phyloP scores from a whole-genome alignment of 1,284 basidiomycete species.

The Trametes pubescens region DNA sequence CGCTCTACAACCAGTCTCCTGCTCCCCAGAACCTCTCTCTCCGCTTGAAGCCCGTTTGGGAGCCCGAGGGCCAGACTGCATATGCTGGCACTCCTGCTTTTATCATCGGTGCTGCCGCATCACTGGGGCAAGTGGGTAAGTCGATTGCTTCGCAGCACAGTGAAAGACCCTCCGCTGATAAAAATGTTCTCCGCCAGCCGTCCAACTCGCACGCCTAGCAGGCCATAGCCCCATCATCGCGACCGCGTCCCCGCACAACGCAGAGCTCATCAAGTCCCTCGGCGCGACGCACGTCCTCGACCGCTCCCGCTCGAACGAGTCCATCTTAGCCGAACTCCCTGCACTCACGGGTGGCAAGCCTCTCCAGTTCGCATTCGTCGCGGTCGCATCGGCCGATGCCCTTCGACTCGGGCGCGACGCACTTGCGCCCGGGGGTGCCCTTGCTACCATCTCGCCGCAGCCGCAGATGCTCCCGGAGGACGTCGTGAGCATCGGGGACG shows the following conservation, averaged over 20 bases:
- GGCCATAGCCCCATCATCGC: slow-evolving; percentile 64
- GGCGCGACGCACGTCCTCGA: slow-evolving; percentile 65
- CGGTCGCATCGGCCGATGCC: slow-evolving; percentile 25
- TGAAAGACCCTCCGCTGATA: not conserved
- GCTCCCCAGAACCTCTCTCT: slow-evolving; percentile 1
- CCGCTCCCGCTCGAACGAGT: slow-evolving; percentile 41
- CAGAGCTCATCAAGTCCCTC: slow-evolving; percentile 52
- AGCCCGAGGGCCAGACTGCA: slow-evolving; percentile 6
- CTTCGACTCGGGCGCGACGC: too few species aligned
- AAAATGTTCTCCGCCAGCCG: slow-evolving; percentile 42
- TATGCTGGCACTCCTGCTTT: slow-evolving; percentile 43
- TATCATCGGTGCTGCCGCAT: slow-evolving; percentile 47
- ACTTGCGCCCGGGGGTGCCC: too few species aligned
- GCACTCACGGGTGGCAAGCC: slow-evolving; percentile 38
- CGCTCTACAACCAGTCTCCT: slow-evolving; percentile 17
- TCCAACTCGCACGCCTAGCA: slow-evolving; percentile 61
- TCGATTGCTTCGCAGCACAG: not conserved
- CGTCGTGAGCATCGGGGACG: slow-evolving; percentile 11
- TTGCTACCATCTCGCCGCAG: not conserved
- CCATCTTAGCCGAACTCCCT: slow-evolving; percentile 36
- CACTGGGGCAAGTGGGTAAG: slow-evolving; percentile 49
- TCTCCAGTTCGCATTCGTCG: slow-evolving; percentile 51
- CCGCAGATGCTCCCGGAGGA: slow-evolving; percentile 29
- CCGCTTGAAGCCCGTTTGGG: slow-evolving; percentile 7
- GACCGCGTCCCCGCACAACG: slow-evolving; percentile 56